Base-by-base conservation (phyloP, 768 basidiomycete genomes). In the Serendipita sp. region DNA sequence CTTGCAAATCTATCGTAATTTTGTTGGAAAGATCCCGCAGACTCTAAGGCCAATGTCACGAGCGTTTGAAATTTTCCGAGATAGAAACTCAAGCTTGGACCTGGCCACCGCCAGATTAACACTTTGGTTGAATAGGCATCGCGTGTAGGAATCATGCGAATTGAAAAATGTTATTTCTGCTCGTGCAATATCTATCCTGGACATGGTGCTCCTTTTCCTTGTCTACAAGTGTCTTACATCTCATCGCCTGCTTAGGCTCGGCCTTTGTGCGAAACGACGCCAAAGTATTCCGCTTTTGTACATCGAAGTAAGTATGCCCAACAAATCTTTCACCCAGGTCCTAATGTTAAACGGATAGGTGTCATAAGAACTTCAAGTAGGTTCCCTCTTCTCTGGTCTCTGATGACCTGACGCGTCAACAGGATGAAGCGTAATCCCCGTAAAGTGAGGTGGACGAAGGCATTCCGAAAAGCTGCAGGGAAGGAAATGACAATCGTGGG, bases 381-480 rank as follows among this genome's bases (percentile, higher is more conserved):
- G 8, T 32, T 18, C n/a, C 5, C 48, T 32, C 48, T 32, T 18
- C 30, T 32, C 8, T 32, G 5, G 48, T 51, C 48, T 8, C 18
- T 8, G 8, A 18, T 18, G 28, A 36, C 66, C 56, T 32, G 60
- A 36, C 63, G 15, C 63, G 18, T 64, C 48, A 30, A 3, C 69
- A 94, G 92, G 76, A 97, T 98, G 96, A 98, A 98, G 79, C 88
- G 96, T 44, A 99, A 98, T 77, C 96, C 96, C 51, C 86, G 96
- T 67, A 99, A 99, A 76, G 94, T 99, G 44, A 81, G 91, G 70
- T 99, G 96, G 96, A 99, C 96, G 51, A 99, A 99, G 75, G 96
- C 96, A 23, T 99, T 99, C 81, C 83, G 96, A 68, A 95, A 92
- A 75, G 93, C 96, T 18, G 90, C 94, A 62, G 96, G 96, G 63